These are phyloP conservation scores for Colletotrichum musae DNA, from an alignment of 2,329 filamentous ascomycete species.

Conservation along the genomic window DNA sequence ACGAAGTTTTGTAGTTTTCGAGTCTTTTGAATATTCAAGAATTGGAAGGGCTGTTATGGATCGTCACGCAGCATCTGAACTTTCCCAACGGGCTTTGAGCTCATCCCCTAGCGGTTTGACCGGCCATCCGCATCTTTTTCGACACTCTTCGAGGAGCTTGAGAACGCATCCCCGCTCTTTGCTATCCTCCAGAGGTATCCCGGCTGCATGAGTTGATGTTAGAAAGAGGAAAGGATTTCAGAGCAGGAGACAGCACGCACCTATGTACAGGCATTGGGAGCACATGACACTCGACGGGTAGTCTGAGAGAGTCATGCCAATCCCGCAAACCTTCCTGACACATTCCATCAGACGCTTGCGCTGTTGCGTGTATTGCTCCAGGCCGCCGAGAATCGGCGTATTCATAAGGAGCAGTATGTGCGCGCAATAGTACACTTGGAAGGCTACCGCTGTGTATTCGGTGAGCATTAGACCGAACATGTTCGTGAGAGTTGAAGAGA, in stretches of 20 bases:
- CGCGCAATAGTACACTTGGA: conserved; percentile 43
- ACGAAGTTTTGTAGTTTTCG: background rate
- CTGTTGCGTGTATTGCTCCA: conserved; percentile 41
- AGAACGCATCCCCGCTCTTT: conserved; percentile 17
- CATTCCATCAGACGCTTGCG: conserved; percentile 42
- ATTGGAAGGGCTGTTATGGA: too few relatives aligned
- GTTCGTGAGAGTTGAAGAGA: background rate
- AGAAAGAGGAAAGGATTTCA: background rate
- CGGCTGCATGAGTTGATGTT: conserved; percentile 12
- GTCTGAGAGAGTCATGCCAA: conserved; percentile 43
- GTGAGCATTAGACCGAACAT: background rate
- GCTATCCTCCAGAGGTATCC: conserved; percentile 24
- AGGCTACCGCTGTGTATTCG: conserved; percentile 33
- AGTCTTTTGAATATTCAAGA: too few relatives aligned
- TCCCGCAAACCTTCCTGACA: conserved; percentile 44
- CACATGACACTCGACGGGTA: conserved; percentile 45
- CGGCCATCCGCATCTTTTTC: conserved; percentile 31
- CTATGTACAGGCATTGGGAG: conserved; percentile 45
- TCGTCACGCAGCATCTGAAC: background rate
- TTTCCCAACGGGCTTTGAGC: conserved; percentile 23
- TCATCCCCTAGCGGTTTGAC: conserved; percentile 30
- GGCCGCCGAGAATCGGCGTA: conserved; percentile 40
- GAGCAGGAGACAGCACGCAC: conserved; percentile 13
- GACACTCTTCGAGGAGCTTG: conserved; percentile 18
- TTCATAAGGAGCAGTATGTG: conserved; percentile 42